Base-by-base conservation (phyloP, 495 filamentous ascomycete genomes). In the Choiromyces venosus region DNA sequence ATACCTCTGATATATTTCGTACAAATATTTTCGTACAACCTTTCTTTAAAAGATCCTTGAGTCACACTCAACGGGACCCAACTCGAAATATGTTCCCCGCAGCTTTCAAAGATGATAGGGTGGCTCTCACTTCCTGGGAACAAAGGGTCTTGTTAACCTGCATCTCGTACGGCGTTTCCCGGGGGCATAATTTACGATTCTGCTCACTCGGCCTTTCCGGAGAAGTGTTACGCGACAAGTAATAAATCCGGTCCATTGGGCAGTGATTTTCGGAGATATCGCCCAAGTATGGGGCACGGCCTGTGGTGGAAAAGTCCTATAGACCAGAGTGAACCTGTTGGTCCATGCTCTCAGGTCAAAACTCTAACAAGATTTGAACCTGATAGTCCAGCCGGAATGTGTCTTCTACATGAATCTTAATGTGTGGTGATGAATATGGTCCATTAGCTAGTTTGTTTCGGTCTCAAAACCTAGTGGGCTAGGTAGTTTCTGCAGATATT, bases 191-290 rank as follows among this genome's bases (percentile, higher is more conserved):
- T 6, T 3, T 12, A 33, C n/a, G 52, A 29, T 61, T 29, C 52
- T 61, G 12, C 52, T 33, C 25, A 61, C 25, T 16, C 52, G 52
- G 25, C 52, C 33, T 33, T 61, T 33, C 10, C 25, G 52, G 9
- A n/a, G 52, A 61, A 61, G 16, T 16, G 4, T 33, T 12, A 61
- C 52, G 25, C 33, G 52, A 61, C 25, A 14, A 33, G 52, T 18
- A 33, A 61, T 61, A 14, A 33, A 61, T 18, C 25, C 52, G 25
- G 52, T 33, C 10, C 2, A 29, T 33, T 61, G 52, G 52, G 52
- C 12, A 61, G 52, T 61, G 52, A 61, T 33, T 61, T 56, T 61
- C 52, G 52, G 52, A 61, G 52, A 61, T 61, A 61, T 12, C n/a
- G 14, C 14, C 46, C 52, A 33, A 18, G 25, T 6, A 5, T 61